These are phyloP conservation scores for Sporothrix brasiliensis DNA, from an alignment of 2,329 filamentous ascomycete genomes.

Conservation along the genomic window DNA sequence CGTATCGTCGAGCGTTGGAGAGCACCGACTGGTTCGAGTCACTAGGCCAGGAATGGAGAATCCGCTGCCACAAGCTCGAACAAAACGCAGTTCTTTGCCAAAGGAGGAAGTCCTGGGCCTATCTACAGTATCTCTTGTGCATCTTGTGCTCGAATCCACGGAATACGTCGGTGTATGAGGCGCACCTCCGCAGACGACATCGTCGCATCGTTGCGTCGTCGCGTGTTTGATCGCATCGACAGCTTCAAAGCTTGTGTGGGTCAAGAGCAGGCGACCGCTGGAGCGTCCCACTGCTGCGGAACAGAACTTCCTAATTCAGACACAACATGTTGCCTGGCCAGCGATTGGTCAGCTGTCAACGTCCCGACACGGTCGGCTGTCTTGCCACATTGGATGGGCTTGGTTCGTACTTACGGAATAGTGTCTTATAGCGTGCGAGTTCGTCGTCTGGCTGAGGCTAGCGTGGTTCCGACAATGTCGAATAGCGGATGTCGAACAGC, in stretches of 20 bases:
- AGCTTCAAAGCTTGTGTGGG: background rate
- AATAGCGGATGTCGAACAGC: background rate
- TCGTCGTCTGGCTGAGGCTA: background rate
- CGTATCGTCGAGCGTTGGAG: too few species aligned
- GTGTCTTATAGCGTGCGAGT: too few species aligned
- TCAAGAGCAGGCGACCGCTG: background rate
- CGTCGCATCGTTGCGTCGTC: background rate
- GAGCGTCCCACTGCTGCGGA: background rate
- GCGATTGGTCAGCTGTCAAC: background rate
- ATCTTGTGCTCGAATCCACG: background rate
- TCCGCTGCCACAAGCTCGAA: background rate
- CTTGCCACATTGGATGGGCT: background rate
- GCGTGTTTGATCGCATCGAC: background rate
- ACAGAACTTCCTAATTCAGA: background rate
- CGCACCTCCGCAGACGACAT: background rate
- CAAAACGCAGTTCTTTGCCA: background rate
- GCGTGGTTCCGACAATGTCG: background rate
- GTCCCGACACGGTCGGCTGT: slow-evolving; percentile 18
- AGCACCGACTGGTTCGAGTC: background rate
- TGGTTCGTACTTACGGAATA: too few species aligned
- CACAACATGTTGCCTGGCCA: background rate
- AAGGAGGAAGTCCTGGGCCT: background rate
- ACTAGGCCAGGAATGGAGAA: slow-evolving; percentile 9
- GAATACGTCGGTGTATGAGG: background rate
- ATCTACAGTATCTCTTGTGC: background rate